Evolutionary conservation across 352 stramenopile species (phyloP).

Genomic region (Phytophthora pini): DNA sequence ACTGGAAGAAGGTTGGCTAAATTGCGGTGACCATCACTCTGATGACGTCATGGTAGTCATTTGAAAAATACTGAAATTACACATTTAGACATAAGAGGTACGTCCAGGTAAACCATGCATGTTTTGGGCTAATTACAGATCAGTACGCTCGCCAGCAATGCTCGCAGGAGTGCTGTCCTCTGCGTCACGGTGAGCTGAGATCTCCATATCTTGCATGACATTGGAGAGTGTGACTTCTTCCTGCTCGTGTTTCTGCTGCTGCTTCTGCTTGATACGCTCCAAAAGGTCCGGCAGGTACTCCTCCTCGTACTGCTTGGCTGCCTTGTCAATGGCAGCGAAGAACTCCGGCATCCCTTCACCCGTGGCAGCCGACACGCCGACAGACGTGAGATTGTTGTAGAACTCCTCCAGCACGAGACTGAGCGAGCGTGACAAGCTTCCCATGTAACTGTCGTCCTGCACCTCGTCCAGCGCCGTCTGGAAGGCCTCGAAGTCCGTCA

Average conservation of each 20-base stretch:
- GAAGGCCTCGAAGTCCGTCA: constrained; percentile 99
- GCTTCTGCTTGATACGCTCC: constrained; percentile 68
- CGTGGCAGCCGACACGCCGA: constrained; percentile 95
- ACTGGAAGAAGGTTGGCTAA: constrained; percentile 12
- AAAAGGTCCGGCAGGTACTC: constrained; percentile 86
- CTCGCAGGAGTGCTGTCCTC: neutral
- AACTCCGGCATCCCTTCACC: constrained; percentile 96
- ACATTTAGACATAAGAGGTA: neutral
- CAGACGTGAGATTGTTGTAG: constrained; percentile 95
- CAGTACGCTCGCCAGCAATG: constrained; percentile 54
- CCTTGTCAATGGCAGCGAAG: constrained; percentile 90
- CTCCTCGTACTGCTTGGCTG: constrained; percentile 87
- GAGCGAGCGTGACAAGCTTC: constrained; percentile 91
- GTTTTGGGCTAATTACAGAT: constrained; percentile 52
- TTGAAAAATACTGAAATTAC: neutral
- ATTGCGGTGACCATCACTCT: constrained; percentile 12
- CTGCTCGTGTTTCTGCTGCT: constrained; percentile 51
- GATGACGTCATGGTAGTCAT: constrained; percentile 3
- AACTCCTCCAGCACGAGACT: constrained; percentile 90
- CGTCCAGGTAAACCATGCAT: neutral
- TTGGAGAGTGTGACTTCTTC: constrained; percentile 63
- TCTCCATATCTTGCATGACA: constrained; percentile 87
- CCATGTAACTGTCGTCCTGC: constrained; percentile 93
- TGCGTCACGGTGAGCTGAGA: constrained; percentile 45
- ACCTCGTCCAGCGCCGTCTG: constrained; percentile 95